Base-by-base conservation (phyloP, 805 yeast genomes). In the Yarrowia keelungensis region DNA sequence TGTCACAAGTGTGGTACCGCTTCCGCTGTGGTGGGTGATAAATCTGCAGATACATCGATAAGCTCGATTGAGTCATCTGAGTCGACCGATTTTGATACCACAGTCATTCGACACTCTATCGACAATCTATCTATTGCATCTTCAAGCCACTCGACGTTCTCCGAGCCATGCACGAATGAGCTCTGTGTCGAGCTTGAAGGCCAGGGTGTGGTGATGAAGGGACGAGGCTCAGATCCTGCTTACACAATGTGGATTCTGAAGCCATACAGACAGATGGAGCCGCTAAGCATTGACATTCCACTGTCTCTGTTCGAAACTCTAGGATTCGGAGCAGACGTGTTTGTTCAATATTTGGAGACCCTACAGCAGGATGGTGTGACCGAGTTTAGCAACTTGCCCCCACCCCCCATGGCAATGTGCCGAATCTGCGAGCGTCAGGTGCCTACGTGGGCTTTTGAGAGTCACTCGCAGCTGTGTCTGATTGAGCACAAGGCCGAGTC, bases 381-480 rank as follows among this genome's bases (percentile, higher is more conserved):
- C 2, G 89, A 89, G 72, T 89, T 69, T 82, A 70, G 69, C 32
- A 68, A 72, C 36, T 69, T 91, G 0, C 97, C 97, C 0, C 84
- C 86, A n/a, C 97, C 97, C 1, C 88, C 88, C 32, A 83, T 87
- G 69, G 92, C 90, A 45, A 80, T 95, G 41, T 95, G 99, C 77
- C 84, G 97, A 59, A 92, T 95, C 36, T 95, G 99, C 78, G 99
- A 95, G 75, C 87, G 87, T 39, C 85, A 85, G 59, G 87, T 92
- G n/a, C 97, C 97, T 4, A 90, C 92, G 4, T 95, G 99, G 99
- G 95, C 97, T 89, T 81, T 95, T 47, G 99, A 94, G 73, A 84
- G 88, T 62, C 99, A 95, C 78, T 89, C 94, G 0, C 95, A 92
- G 74, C 80, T 90, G 58, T 95, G 99, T 74, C 81, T 90, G 38